Base-by-base conservation (phyloP, 108 stramenopile species). In the Nitzschia sp. region DNA sequence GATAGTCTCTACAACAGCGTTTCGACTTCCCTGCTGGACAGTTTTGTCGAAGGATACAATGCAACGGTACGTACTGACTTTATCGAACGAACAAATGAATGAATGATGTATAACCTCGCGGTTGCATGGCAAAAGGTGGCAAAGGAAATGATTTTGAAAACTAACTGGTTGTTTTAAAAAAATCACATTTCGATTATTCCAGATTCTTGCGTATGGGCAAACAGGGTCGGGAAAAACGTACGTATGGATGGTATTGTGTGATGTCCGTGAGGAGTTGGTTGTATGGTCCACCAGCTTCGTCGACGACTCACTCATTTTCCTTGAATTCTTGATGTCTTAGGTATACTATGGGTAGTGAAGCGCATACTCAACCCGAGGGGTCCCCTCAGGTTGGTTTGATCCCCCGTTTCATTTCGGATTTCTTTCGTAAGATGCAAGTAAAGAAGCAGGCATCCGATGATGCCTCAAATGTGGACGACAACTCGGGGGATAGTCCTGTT, bases 1-100 rank as follows among this genome's bases (percentile, higher is more conserved):
- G 31, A 58, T 3, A 84, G 75, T 31, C 58, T 97, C 0, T 97
- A 92, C 80, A 54, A 67, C 4, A 67, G 71, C 36, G 90, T 95
- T 2, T 69, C 89, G 1, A 32, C 76, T 3, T 78, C 86, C 15
- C 68, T 98, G 57, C 65, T 97, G 41, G 65, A 80, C 33, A 76
- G 81, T 9, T 91, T 95, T 65, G 27, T 96, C 22, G 93, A 96
- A 62, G 97, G 96, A 19, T 96, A 88, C 79, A 96, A 96, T 68
- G 93, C 82, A 9, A 95, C 91, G 76, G 81, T 80, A 71, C 26
- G 79, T 71, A 0, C 16, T 19, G 11, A 25, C 36, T 28, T 5
- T 62, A 65, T 9, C 38, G 38, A 41, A 41, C 13, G 13, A 41
- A 9, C 38, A 41, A 6, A 6, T 13, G 9, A 41, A 6, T 41